These are phyloP conservation scores for Cladosporium sp. DNA, from an alignment of 2,329 filamentous ascomycete species.

Conservation along the genomic window DNA sequence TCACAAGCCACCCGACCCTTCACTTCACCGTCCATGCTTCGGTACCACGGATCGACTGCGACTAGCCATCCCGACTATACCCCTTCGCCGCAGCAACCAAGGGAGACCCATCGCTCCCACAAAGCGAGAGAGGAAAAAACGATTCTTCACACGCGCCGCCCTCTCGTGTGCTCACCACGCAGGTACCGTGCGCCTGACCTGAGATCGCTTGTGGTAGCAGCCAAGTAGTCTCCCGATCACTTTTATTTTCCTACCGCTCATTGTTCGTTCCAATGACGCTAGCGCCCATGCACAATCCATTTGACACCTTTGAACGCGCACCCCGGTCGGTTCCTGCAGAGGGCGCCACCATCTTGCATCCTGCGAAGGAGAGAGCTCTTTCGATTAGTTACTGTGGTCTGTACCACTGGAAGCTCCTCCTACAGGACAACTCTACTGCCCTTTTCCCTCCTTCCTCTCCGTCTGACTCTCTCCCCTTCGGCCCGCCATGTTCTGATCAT, in stretches of 20 bases:
- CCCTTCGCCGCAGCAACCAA: no score
- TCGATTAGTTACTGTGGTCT: no score
- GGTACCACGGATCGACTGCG: slow-evolving; percentile 6
- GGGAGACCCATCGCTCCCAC: no score
- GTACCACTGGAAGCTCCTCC: no score
- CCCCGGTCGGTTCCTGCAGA: slow-evolving; percentile 11
- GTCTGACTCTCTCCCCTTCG: slow-evolving; percentile 1
- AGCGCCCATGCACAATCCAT: slow-evolving; percentile 2
- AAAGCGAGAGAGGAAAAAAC: no score
- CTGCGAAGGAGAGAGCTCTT: not conserved
- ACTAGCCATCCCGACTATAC: not conserved
- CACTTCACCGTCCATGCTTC: slow-evolving; percentile 3
- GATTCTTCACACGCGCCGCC: not conserved
- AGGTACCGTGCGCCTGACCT: not conserved
- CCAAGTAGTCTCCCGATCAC: not conserved
- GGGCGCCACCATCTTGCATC: not conserved
- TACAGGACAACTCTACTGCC: no score
- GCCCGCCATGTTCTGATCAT: slow-evolving; percentile 3
- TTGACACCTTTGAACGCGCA: not conserved
- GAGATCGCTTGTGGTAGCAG: not conserved
- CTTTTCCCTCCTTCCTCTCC: not conserved
- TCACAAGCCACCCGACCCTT: not conserved
- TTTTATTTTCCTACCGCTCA: not conserved
- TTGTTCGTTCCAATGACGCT: slow-evolving; percentile 1
- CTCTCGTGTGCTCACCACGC: not conserved